Base-by-base conservation (phyloP, 805 yeast genomes). In the Osmozyma mogii region DNA sequence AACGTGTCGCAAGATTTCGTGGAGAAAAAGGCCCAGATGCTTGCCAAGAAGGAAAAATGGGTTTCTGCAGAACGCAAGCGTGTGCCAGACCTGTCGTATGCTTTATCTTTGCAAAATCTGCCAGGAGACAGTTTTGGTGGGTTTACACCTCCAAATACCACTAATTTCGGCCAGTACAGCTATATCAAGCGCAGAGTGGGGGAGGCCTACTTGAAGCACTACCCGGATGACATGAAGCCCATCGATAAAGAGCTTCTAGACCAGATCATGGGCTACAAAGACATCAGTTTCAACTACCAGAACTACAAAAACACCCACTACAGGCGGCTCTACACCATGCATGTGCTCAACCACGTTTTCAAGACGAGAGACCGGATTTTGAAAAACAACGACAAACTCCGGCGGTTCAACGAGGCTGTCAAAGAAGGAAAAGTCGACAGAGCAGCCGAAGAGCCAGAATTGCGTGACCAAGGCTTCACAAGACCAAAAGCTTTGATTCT, bases 401-500 rank as follows among this genome's bases (percentile, higher is more conserved):
- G 62, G 17, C 41, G 52, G 11, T 61, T 60, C 33, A 65, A 64
- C 35, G 72, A 64, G 21, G 50, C 58, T 12, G 33, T 62, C 25
- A 50, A 61, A 25, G 50, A 30, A 52, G 66, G 32, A 49, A 59
- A 34, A 7, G 59, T 61, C 15, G 72, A 67, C 29, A 23, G 23
- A 6, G 41, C 36, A 19, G 30, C 36, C 15, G 48, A 51, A 41
- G 77, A 70, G 36, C 72, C 72, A 9, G 94, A 84, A 44, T 67
- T 70, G 40, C 62, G 94, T 32, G 98, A 92, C 52, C 97, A 92
- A 54, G 97, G 98, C 17, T 92, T 85, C 52, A 88, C 96, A 0
- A 69, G 97, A 38, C 95, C 98, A 1, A 88, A 87, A 47, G 87
- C 81, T 2, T 58, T 92, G 32, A 73, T 89, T 4, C 55, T 92